Evolutionary conservation across 345 rosid genomes (phyloP), one percentile per base, ranked within the genome.

Genomic region (Litchi chinensis): DNA sequence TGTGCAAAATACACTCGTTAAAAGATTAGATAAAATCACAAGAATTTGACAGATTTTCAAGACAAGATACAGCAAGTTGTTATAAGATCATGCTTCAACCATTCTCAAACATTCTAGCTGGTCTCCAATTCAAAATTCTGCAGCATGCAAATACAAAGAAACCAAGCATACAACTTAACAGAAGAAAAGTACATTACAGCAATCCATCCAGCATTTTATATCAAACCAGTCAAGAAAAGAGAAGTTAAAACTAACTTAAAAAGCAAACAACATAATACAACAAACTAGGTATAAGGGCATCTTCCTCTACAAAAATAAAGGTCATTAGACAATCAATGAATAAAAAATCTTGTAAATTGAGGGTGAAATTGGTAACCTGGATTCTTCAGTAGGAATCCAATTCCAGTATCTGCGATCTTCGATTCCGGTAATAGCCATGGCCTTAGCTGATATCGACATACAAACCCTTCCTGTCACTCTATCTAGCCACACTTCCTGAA

Each of bases 321-420:
- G 65, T 21, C n/a, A 57, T 21, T 54, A 54, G 43, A 63, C 37
- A 59, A 26, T 22, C 70, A 82, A 59, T 12, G 69, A 73, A 73
- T 40, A 69, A 12, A 32, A 32, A 24, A 78, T 13, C 62, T 10
- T 59, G n/a, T 48, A 69, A 59, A 6, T 26, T 22, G 52, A 78
- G 39, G 10, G 21, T 73, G 39, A 22, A 44, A 65, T 22, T 6
- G 11, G 44, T 63, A 75, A 95, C 99, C 99, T 93, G 73, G 99
- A 93, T 82, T 95, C 99, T 87, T 92, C 98, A 6, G 98, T 95
- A 5, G 93, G 87, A 75, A 91, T 76, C 99, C 97, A 92, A 83
- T 86, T 95, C 99, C 99, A 95, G 79, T 95, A 95, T 86, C 99
- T 91, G 69, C 98, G 86, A 68, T 95, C 99, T 46, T 93, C 98